Evolutionary conservation across 805 yeast genomes (phyloP).

Genomic region (Kuraishia cidri): DNA sequence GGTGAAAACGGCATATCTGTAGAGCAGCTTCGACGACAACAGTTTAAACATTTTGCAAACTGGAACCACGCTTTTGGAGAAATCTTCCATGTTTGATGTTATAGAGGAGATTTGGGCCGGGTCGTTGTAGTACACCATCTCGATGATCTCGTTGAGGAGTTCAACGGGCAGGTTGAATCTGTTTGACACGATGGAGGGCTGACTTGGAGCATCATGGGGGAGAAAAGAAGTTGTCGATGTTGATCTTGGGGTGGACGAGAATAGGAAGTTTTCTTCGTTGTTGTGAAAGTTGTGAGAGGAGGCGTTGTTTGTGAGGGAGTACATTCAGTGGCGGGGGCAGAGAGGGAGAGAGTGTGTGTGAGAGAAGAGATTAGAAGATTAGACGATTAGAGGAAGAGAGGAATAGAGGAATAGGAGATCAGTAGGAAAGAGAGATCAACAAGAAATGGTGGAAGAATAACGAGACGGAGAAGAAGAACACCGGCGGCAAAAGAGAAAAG

Average conservation of each 20-base stretch:
- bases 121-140: conserved; percentile 18
- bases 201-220: no score
- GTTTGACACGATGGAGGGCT: conserved; percentile 3
- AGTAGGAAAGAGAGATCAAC: background rate
- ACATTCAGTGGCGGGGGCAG: conserved; percentile 1
- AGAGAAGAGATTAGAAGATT: no score
- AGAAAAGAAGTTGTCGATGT: conserved; percentile 4
- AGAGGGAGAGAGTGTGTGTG: no score
- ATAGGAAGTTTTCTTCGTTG: conserved; percentile 2
- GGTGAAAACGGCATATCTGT: conserved; percentile 64
- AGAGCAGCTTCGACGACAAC: conserved; percentile 47
- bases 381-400: no score
- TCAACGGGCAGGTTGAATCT: conserved; percentile 16
- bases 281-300: no score
- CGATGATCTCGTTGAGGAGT: conserved; percentile 19
- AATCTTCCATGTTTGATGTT: conserved; percentile 17
- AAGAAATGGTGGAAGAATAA: background rate
- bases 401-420: no score
- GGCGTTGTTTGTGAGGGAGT: no score
- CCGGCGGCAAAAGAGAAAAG: background rate
- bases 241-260: conserved; percentile 3
- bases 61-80: conserved; percentile 18
- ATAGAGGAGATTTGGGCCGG: conserved; percentile 15
- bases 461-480: background rate
- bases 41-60: conserved; percentile 52